Evolutionary conservation across 2,329 filamentous ascomycete species (phyloP), one percentile per base, ranked within the genome.

Genomic region (Proliferodiscus dingleyae): DNA sequence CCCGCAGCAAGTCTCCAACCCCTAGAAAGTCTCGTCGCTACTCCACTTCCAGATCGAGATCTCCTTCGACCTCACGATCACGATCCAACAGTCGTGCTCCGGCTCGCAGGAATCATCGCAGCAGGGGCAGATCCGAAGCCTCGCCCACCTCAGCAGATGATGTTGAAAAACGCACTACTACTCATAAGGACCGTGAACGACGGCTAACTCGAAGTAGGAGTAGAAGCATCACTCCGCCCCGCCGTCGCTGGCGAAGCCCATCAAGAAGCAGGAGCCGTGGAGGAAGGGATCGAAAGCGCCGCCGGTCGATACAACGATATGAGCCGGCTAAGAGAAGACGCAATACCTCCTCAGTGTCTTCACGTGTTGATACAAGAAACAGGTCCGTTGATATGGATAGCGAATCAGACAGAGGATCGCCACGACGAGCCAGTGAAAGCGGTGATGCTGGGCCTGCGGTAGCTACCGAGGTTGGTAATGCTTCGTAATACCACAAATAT

Each of bases 311-410:
- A 41, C 52, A 64, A 47, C 55, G 63, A 51, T 66, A 64, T 54
- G 61, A 61, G 37, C 59, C 60, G 24, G 52, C 55, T 52, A 65
- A 65, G 52, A 71, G 69, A 54, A 73, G 72, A 62, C 69, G 68
- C 56, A 76, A 71, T 61, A 68, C 68, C 53, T 77, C 76, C 53
- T 74, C 74, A 52, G 68, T 68, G 61, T 74, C 75, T 44, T 55
- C 59, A 50, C 51, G 53, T 60, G 69, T 71, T 64, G 70, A 68
- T 62, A 63, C 64, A 61, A 71, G 67, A 68, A 64, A 71, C 65
- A 76, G 68, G 66, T 72, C 71, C 63, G 75, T 73, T 80, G 77
- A 81, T 78, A 66, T 65, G 73, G 68, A 69, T 65, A 65, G 68
- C 67, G 64, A 71, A 66, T 64, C 67, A 61, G 71, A 66, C 66